Percentiles rank a stretch among this genome's conserved stretches.
Conservation (phyloP, 257 asterid genomes). For the Lantana camara region DNA sequence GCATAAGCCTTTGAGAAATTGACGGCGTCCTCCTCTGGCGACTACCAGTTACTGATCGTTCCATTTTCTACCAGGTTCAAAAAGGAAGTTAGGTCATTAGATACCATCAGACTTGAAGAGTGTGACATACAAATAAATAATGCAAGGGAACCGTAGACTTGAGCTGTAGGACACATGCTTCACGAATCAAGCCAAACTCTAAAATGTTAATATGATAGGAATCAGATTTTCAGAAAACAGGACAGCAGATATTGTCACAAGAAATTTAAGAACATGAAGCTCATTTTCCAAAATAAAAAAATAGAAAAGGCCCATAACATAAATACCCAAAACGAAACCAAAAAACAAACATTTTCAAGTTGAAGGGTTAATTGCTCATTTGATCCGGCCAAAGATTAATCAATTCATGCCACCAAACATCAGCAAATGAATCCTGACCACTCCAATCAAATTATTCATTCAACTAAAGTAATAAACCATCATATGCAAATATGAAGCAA, state of each 20-base stretch:
- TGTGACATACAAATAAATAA: neutral
- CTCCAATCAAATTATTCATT: neutral
- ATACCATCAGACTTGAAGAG: too few relatives aligned
- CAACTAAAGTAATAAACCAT: neutral
- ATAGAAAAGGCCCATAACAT: too few relatives aligned
- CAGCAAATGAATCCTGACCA: neutral
- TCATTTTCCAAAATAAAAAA: neutral
- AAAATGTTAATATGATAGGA: too few relatives aligned
- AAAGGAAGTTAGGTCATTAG: neutral
- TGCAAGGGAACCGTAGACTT: too few relatives aligned
- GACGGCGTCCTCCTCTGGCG: slow-evolving; percentile 61
- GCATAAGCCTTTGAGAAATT: slow-evolving; percentile 55
- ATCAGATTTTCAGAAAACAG: neutral
- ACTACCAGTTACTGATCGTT: slow-evolving; percentile 66
- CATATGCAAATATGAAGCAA: too few relatives aligned
- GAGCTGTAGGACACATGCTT: too few relatives aligned
- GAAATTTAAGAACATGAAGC: neutral
- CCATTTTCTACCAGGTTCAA: slow-evolving; percentile 62
- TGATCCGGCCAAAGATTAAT: too few relatives aligned
- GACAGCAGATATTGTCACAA: neutral
- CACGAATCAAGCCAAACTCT: neutral
- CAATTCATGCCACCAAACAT: too few relatives aligned
- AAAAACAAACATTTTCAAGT: neutral
- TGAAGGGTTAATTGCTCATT: too few relatives aligned
- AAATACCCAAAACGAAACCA: too few relatives aligned